Conservation (phyloP, 2,329 filamentous ascomycete species). For the Phaeomoniella chlamydospora region DNA sequence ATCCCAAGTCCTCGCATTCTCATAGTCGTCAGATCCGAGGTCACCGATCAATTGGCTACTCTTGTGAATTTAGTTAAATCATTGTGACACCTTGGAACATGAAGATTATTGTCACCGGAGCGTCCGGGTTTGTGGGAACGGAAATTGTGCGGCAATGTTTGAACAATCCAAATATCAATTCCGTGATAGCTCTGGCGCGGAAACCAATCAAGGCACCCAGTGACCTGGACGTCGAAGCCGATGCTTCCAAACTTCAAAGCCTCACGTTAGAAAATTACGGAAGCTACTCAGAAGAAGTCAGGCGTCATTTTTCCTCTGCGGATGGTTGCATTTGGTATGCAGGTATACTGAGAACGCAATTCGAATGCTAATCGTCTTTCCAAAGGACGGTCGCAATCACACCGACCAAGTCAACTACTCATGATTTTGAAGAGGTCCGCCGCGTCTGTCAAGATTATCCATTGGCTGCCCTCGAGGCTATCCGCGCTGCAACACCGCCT, state of each 20-base stretch:
- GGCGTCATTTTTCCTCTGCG: slow-evolving; percentile 14
- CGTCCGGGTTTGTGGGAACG: slow-evolving; percentile 19
- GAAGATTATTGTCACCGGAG: slow-evolving; percentile 21
- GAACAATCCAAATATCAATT: slow-evolving; percentile 13
- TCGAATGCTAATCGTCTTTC: slow-evolving; percentile 1
- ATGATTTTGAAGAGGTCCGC: slow-evolving; percentile 20
- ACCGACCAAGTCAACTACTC: slow-evolving; percentile 16
- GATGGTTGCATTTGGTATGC: slow-evolving; percentile 23
- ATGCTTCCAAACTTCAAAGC: slow-evolving; percentile 16
- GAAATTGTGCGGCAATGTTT: slow-evolving; percentile 21
- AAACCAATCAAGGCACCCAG: slow-evolving; percentile 6
- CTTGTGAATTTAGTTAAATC: no score
- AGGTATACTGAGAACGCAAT: slow-evolving; percentile 4
- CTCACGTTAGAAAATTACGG: slow-evolving; percentile 18
- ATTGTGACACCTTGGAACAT: no score
- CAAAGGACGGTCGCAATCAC: slow-evolving; percentile 28
- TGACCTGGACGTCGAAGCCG: slow-evolving; percentile 2
- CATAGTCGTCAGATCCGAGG: no score
- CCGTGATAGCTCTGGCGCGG: slow-evolving; percentile 16
- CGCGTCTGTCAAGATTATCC: slow-evolving; percentile 27
- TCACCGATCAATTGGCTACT: no score
- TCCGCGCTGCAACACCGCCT: no score
- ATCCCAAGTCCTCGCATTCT: no score
- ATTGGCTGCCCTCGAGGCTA: slow-evolving; percentile 18
- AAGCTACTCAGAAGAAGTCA: slow-evolving; percentile 17